Evolutionary conservation across 108 stramenopile species (phyloP), one percentile per base, ranked within the genome.

Genomic region (Nitzschia palea): DNA sequence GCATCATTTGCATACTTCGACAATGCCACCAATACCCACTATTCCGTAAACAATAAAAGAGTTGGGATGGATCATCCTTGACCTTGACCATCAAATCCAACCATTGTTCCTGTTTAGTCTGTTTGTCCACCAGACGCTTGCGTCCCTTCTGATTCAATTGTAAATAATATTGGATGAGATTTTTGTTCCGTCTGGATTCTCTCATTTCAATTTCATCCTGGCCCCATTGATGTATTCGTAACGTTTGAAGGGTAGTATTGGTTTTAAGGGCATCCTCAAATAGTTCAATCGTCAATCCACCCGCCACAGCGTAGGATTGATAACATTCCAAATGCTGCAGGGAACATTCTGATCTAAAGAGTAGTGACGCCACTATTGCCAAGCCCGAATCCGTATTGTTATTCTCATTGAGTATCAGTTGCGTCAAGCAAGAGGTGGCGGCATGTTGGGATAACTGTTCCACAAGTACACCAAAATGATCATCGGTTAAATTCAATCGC

Each of bases 211-310:
- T 25, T 23, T 40, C 40, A 26, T 60, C 59, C 8, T 60, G 40
- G 2, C 59, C 59, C 59, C 59, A 60, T n/a, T 42, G 31, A 5
- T 60, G 59, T 34, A 60, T 40, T 40, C 59, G 59, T 18, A 60
- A 22, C 20, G 36, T 42, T 2, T 17, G n/a, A 0, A 60, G 25
- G 15, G 59, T 60, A n/a, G 37, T 43, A 26, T 60, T 60, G 1
- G 31, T 15, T 34, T 22, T 8, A 36, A 60, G 22, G 5, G 59
- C 59, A 10, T 60, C 23, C 12, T 25, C 18, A 8, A 60, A 22
- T 1, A 60, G 20, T 4, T 60, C 59, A n/a, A 60, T 40, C 10
- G 40, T 60, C 20, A 10, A 18, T 17, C 37, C 37, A 23, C 20
- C 27, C 10, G 43, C 59, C 36, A 60, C 59, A 28, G 35, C 18